Evolutionary conservation across 108 stramenopile genomes (phyloP), one percentile per base, ranked within the genome.

Genomic region (Craspedostauros australis): DNA sequence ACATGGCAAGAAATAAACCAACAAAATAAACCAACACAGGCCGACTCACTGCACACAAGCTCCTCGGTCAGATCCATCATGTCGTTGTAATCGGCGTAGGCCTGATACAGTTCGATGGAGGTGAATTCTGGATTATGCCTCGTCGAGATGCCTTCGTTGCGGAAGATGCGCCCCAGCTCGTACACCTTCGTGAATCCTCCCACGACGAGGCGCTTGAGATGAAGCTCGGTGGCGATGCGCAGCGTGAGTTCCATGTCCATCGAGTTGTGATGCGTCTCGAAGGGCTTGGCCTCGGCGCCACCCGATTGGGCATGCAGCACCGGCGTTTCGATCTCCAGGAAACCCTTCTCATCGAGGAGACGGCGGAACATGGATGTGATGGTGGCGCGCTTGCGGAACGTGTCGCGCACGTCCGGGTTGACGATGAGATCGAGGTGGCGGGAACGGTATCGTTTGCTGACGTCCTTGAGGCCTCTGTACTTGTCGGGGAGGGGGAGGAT

Each of bases 101-200:
- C 96, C 74, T 94, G 88, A 76, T 99, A 99, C n/a, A 97, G 58
- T 75, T 99, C 99, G 42, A 95, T 74, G 38, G 93, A 82, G 14
- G 99, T 99, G 64, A 99, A 99, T 78, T 99, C 99, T 2, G 99
- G 97, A 83, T 99, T 97, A 80, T 99, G 99, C 61, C 94, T 60
- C 4, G 97, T 95, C 23, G 83, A 86, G 27, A 98, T 73, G n/a
- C 99, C 99, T 73, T 99, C 99, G 68, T 99, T 99, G 36, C 99
- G 96, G 53, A 98, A 99, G 57, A 98, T 97, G 12, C 96, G 86
- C 22, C 99, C 99, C 32, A 99, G 16, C 72, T 99, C 99, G 66
- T 95, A 99, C 12, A 99, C 99, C 18, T 84, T 68, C 5, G 96
- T 87, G 47, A 99, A 91, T 48, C 99, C 99, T 7, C 97, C 99